These are phyloP conservation scores for Phytomonas francai DNA, from an alignment of 208 protist species.

Conservation along the genomic window DNA sequence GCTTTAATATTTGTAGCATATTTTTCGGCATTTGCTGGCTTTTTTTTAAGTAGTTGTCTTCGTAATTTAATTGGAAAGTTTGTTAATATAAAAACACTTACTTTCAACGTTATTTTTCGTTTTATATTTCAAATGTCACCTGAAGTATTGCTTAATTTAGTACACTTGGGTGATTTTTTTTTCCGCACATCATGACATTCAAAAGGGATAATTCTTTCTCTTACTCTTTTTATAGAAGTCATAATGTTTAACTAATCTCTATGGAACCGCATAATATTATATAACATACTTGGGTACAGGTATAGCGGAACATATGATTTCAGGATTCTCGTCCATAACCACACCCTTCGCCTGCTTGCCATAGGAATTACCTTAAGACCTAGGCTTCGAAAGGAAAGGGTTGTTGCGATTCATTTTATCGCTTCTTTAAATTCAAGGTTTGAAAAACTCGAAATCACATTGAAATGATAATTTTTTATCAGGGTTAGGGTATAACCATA, in stretches of 20 bases:
- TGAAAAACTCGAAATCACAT: background rate
- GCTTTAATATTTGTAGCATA: background rate
- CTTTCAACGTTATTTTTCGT: constrained; percentile 5
- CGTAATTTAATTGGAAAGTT: background rate
- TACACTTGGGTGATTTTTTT: background rate
- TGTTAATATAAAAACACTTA: background rate
- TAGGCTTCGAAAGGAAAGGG: background rate
- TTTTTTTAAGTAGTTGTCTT: background rate
- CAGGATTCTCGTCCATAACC: background rate
- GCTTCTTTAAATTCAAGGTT: background rate
- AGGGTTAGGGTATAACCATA: background rate
- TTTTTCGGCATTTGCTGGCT: background rate
- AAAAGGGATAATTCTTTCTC: background rate
- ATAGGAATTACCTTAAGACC: background rate
- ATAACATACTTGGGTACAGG: background rate
- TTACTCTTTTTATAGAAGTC: background rate
- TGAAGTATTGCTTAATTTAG: background rate
- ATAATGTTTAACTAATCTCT: background rate
- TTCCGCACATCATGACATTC: background rate
- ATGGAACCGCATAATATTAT: background rate
- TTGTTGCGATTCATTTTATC: background rate
- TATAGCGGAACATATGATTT: background rate
- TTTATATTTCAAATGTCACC: background rate
- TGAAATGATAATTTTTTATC: background rate
- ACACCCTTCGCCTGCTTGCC: background rate